Percentiles rank a stretch among this genome's conserved stretches.
Conservation (phyloP, 148 eudicot genomes). For the Fallopia convolvulus region DNA sequence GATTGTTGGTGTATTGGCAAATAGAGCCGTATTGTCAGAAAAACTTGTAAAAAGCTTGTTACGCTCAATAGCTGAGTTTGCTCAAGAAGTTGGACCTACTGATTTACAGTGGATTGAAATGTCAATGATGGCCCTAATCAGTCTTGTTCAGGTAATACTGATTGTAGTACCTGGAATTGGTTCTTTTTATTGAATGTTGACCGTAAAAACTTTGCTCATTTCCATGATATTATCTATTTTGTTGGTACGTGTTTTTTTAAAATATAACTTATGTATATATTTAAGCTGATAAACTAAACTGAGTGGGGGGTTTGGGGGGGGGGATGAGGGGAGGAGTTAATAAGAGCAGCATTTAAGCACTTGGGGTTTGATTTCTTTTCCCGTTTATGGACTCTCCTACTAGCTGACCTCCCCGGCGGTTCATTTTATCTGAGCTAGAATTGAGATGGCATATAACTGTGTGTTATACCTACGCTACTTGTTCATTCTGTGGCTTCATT, state of each 20-base stretch:
- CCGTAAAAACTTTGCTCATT: not conserved
- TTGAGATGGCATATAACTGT: not conserved
- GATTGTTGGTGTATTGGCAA: constrained; percentile 63
- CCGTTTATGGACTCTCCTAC: not conserved
- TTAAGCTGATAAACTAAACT: not conserved
- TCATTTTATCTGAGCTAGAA: not conserved
- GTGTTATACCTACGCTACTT: not conserved
- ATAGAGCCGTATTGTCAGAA: constrained; percentile 52
- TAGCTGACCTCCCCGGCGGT: not conserved
- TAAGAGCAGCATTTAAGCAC: not conserved
- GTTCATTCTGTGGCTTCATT: not conserved
- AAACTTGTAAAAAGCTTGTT: constrained; percentile 60
- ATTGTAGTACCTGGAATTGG: not conserved
- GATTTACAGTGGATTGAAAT: constrained; percentile 59
- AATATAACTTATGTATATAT: not conserved
- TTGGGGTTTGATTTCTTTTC: not conserved
- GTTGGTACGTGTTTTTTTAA: no score
- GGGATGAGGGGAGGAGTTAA: not conserved
- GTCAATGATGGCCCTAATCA: constrained; percentile 66
- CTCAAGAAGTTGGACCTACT: constrained; percentile 44
- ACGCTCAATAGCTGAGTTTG: constrained; percentile 50
- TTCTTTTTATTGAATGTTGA: not conserved
- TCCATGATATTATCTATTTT: not conserved
- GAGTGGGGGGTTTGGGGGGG: not conserved
- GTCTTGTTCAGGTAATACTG: constrained; percentile 56